Conservation (phyloP, 2,329 filamentous ascomycete species). For the Paraphaeosphaeria sporulosa region DNA sequence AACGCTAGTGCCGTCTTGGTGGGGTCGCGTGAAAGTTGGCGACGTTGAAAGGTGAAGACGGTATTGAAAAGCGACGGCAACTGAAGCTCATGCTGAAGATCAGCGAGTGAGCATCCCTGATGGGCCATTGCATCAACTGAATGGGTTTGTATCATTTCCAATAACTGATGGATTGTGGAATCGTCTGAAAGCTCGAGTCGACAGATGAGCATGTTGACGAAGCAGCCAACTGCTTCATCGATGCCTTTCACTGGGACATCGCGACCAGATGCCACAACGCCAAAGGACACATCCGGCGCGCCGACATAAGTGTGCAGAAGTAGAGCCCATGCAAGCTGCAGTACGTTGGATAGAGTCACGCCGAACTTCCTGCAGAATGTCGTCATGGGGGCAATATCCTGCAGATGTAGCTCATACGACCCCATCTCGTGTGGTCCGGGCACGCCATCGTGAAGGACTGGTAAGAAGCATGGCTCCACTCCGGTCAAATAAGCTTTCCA, state of each 20-base stretch:
- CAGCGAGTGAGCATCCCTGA: conserved; percentile 57
- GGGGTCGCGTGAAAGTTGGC: conserved; percentile 32
- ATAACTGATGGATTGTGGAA: conserved; percentile 48
- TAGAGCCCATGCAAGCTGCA: conserved; percentile 63
- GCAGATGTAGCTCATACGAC: conserved; percentile 49
- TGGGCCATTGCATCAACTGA: conserved; percentile 57
- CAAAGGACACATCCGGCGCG: conserved; percentile 60
- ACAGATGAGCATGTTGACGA: conserved; percentile 65
- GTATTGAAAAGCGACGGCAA: conserved; percentile 47
- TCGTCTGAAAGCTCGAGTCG: conserved; percentile 51
- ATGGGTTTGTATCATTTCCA: conserved; percentile 56
- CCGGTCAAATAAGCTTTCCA: conserved; percentile 57
- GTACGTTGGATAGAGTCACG: conserved; percentile 58
- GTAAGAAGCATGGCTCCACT: conserved; percentile 58
- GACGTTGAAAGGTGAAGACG: conserved; percentile 46
- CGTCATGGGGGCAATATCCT: conserved; percentile 32
- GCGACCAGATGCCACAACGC: conserved; percentile 62
- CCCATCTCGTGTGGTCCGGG: conserved; percentile 46
- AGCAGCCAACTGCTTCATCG: conserved; percentile 58
- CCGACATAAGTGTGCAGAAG: conserved; percentile 59
- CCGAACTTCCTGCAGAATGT: conserved; percentile 51
- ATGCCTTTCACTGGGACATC: conserved; percentile 60
- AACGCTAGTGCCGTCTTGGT: conserved; percentile 38
- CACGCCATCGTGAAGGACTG: conserved; percentile 48
- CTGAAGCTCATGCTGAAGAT: conserved; percentile 47